Evolutionary conservation across 306 rosid species (phyloP).

Genomic region (Prunus campanulata): DNA sequence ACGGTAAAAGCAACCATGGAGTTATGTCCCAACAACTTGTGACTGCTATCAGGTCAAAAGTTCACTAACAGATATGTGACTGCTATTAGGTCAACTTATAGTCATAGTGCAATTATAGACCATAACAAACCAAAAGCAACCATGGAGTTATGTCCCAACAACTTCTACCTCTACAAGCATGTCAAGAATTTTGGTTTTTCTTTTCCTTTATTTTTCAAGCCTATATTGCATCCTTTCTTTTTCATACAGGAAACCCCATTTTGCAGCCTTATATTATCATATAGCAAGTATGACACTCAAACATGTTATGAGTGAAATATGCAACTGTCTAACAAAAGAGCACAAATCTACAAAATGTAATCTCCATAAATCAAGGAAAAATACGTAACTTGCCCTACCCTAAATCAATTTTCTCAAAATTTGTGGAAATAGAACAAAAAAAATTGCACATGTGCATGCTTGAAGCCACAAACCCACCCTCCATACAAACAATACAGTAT

Average conservation of each 20-base stretch:
- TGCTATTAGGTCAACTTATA: neutral
- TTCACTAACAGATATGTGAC: neutral
- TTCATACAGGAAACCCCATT: neutral
- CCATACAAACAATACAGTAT: neutral
- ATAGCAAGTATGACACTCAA: neutral
- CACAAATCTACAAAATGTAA: neutral
- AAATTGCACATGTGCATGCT: neutral
- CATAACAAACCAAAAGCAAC: too few species aligned
- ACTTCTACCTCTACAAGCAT: neutral
- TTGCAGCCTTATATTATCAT: neutral
- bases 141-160: neutral
- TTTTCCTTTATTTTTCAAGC: neutral
- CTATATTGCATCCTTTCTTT: neutral
- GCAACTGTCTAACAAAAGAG: neutral
- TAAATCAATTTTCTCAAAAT: neutral
- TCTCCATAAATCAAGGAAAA: neutral
- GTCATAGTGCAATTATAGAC: neutral
- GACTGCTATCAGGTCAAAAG: too few species aligned
- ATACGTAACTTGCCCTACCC: neutral
- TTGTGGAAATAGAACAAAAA: neutral
- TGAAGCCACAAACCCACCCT: neutral
- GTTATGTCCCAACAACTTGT: neutral
- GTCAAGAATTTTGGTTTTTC: neutral
- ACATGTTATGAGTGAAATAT: neutral
- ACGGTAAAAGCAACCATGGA: neutral